Base-by-base conservation (phyloP, 2,329 filamentous ascomycete species). In the Phoma sp. region DNA sequence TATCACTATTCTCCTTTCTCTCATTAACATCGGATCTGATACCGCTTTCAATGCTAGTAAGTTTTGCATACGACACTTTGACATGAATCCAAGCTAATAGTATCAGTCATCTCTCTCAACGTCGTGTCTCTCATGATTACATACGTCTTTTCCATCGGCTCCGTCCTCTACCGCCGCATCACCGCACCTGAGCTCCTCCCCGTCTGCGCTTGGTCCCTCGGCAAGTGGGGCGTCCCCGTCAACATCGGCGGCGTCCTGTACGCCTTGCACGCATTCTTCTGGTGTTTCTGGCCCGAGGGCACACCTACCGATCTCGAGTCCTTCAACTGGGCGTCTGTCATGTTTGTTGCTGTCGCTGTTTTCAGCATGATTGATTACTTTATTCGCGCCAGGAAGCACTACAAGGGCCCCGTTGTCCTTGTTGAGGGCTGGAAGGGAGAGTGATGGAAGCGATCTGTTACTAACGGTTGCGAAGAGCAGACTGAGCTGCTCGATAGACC, bases 71-170 rank as follows among this genome's bases (percentile, higher is more conserved):
- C 2, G 7, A 28, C 17, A 10, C 5, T 9, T 5, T 14, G 7
- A 5, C n/a, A 10, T 11, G 14, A 9, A 17, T 17, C 23, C 29
- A 29, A 56, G 14, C 47, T 60, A 42, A 66, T n/a, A 12, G 34
- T 5, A 10, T 12, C 34, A 72, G 68, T 78, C 52, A 72, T 77
- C 29, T 76, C 74, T 1, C 68, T 78, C n/a, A 70, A 70, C 42
- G 62, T 74, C 14, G 71, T 74, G 5, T 70, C 71, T 5, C 61
- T 76, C 5, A 72, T 78, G 68, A 73, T 71, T 9, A 76, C 75
- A 11, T 80, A 78, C 66, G 65, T 74, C 37, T 65, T 79, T 48
- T 71, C 66, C 17, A 77, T 79, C 49, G 72, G 72, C 47, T 74
- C 72, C 50, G 71, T 79, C 7, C 65, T 78, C 17, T 76, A 73